Conservation (phyloP, 2,329 filamentous ascomycete species). For the Aspergillus ibericus region DNA sequence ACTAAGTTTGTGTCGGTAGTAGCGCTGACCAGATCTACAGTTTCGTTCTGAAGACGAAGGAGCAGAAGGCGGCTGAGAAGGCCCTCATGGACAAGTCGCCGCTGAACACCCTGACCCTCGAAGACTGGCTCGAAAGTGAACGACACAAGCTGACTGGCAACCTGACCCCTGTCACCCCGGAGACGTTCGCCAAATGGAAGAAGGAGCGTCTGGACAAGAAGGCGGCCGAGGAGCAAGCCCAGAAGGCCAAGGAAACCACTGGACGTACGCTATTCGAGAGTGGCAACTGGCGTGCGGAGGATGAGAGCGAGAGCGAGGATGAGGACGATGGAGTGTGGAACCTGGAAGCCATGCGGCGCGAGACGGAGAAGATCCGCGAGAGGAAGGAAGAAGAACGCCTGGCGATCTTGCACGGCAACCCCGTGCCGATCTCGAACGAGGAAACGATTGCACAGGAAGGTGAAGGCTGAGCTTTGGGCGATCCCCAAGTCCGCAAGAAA, state of each 20-base stretch:
- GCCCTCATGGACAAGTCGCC: slow-evolving; percentile 94
- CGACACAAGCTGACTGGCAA: slow-evolving; percentile 90
- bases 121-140: slow-evolving; percentile 96
- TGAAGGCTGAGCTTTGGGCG: slow-evolving; percentile 27
- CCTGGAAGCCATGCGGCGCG: slow-evolving; percentile 74
- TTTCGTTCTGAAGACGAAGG: slow-evolving; percentile 96
- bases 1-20: too few species aligned
- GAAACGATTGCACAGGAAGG: slow-evolving; percentile 24
- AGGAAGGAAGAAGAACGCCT: slow-evolving; percentile 75
- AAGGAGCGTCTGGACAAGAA: slow-evolving; percentile 93
- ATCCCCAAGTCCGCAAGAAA: slow-evolving; percentile 23
- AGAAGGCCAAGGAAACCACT: slow-evolving; percentile 90
- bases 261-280: slow-evolving; percentile 95
- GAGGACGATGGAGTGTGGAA: slow-evolving; percentile 62
- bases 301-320: slow-evolving; percentile 64
- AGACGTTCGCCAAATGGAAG: slow-evolving; percentile 96
- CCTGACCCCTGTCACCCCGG: slow-evolving; percentile 88
- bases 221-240: slow-evolving; percentile 85
- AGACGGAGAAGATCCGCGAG: slow-evolving; percentile 75
- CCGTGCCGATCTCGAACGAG: slow-evolving; percentile 21
- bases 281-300: slow-evolving; percentile 78
- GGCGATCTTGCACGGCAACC: slow-evolving; percentile 35
- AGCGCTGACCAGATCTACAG: slow-evolving; percentile 47
- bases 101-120: slow-evolving; percentile 87
- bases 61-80: slow-evolving; percentile 93